Evolutionary conservation across 1,284 basidiomycete species (phyloP), one percentile per base, ranked within the genome.

Genomic region (Paramarasmius palmivorus): DNA sequence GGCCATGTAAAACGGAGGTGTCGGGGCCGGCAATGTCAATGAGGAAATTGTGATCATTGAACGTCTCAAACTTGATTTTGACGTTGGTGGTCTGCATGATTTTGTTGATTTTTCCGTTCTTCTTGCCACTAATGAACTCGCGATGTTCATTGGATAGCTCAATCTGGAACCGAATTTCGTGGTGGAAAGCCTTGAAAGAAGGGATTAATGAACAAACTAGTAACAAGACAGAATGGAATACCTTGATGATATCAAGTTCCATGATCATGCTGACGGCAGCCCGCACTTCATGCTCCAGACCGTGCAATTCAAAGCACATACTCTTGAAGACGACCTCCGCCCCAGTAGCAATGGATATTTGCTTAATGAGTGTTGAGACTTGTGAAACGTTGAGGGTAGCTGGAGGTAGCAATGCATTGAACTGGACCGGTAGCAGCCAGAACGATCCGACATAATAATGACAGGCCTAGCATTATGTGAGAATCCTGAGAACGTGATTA

Each of bases 1-100:
- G 79, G 19, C 97, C 95, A 65, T 94, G 90, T 20, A 99, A 73
- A 22, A 95, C 90, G 25, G 89, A 90, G 32, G 73, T 76, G 65
- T 95, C 91, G 60, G 84, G 89, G 22, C 92, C 91, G 17, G 92
- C 83, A 61, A 95, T 88, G 70, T 98, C 95, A 69, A 99, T 98
- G 63, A 98, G 81, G 76, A 99, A 99, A 72, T 99, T 99, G 76
- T 97, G 92, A 69, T 98, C 95, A 71, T 98, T 95, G 77, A 98
- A 95, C 3, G 95, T 97, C 78, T 99, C 96, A 64, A 98, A 99
- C 74, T 98, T 98, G 81, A 99, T 98, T 72, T 97, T 96, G 64
- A 96, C 95, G 64, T 92, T 92, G 34, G 93, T 90, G 6, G 88
- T 90, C 73, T 96, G 94, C 93, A 96, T 97, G 68, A 97, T 95